Conservation (phyloP, 495 filamentous ascomycete genomes). For the Aspergillus indologenus region DNA sequence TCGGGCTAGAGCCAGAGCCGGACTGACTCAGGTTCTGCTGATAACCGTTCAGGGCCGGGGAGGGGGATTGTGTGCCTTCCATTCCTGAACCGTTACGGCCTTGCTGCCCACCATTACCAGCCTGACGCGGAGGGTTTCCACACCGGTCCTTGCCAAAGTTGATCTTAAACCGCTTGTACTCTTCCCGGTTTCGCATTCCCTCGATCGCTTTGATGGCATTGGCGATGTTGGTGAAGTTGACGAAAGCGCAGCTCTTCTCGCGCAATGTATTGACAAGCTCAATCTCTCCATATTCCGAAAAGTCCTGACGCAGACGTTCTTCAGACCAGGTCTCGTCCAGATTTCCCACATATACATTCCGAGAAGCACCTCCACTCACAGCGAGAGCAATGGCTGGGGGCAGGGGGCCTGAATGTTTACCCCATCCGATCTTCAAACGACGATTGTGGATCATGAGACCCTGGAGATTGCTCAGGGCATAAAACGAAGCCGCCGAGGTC, state of each 20-base stretch:
- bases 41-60: conserved; percentile 47
- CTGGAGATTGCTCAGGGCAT: conserved; percentile 93
- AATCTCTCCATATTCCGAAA: conserved; percentile 96
- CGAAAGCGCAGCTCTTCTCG: conserved; percentile 98
- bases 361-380: conserved; percentile 88
- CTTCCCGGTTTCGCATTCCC: conserved; percentile 87
- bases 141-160: conserved; percentile 99
- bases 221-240: conserved; percentile 99
- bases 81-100: conserved; percentile 50
- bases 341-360: conserved; percentile 98
- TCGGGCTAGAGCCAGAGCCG: conserved; percentile 68
- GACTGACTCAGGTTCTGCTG: conserved; percentile 52
- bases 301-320: conserved; percentile 92
- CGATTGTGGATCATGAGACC: conserved; percentile 99
- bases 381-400: conserved; percentile 95
- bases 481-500: conserved; percentile 96
- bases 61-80: conserved; percentile 66
- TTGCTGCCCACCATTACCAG: conserved; percentile 56
- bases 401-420: conserved; percentile 96
- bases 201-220: conserved; percentile 99
- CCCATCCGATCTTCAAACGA: conserved; percentile 97
- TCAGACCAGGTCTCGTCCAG: conserved; percentile 96
- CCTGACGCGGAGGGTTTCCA: conserved; percentile 90
- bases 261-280: conserved; percentile 94
- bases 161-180: conserved; percentile 97